Percentiles rank a stretch among this genome's conserved stretches.
phyloP scores from a whole-genome alignment of 305 asterid genomes.

The Fraxinus paxiana region DNA sequence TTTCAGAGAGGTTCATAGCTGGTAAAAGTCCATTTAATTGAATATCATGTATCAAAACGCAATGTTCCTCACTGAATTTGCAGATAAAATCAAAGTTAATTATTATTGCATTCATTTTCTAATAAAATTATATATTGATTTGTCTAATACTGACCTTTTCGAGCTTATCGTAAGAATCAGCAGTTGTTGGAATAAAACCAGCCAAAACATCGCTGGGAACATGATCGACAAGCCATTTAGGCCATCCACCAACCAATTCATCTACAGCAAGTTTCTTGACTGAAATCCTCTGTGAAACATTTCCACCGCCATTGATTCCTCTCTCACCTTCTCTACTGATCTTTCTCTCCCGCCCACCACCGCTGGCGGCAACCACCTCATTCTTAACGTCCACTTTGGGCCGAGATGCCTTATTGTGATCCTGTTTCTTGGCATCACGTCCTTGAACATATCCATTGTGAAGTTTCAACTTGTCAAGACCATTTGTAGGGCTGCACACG shows the following conservation, averaged over 20 bases:
- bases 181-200: constrained; percentile 53
- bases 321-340: constrained; percentile 23
- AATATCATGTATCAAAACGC: neutral
- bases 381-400: constrained; percentile 13
- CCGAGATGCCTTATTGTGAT: constrained; percentile 11
- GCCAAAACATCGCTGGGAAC: constrained; percentile 45
- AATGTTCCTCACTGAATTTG: neutral
- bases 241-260: constrained; percentile 66
- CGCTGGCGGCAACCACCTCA: neutral
- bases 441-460: constrained; percentile 30
- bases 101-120: neutral
- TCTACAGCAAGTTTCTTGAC: constrained; percentile 43
- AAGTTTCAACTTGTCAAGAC: constrained; percentile 38
- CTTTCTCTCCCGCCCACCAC: neutral
- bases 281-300: neutral
- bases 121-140: neutral
- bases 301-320: constrained; percentile 9
- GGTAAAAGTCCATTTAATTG: neutral
- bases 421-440: neutral
- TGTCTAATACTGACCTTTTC: neutral
- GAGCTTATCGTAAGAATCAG: constrained; percentile 28
- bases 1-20: neutral
- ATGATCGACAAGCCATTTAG: constrained; percentile 66
- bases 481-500: constrained; percentile 17
- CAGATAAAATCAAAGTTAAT: neutral